Conservation (phyloP, 192 early-diverging fungal species). For the Neocallimastix lanati region DNA sequence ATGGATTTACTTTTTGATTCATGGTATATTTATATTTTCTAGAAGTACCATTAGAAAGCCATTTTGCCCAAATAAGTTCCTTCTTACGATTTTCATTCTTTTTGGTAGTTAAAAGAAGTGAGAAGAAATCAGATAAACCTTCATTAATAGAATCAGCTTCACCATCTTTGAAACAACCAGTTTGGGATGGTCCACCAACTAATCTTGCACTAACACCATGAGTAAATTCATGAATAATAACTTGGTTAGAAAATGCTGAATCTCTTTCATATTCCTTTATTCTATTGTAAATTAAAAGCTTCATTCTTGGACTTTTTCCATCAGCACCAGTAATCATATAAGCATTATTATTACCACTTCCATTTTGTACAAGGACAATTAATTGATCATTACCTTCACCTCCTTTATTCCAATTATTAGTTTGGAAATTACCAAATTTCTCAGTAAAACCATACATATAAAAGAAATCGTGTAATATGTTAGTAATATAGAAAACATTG, state of each 20-base stretch:
- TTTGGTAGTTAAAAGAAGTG: slow-evolving; percentile 8
- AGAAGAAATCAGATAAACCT: slow-evolving; percentile 88
- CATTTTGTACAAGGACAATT: slow-evolving; percentile 82
- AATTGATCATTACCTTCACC: slow-evolving; percentile 68
- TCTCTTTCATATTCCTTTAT: not conserved
- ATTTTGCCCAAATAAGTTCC: not conserved
- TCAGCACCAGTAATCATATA: not conserved
- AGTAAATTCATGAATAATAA: slow-evolving; percentile 67
- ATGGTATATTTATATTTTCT: not conserved
- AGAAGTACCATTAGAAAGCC: not conserved
- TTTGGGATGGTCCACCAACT: slow-evolving; percentile 57
- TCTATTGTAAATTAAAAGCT: not conserved
- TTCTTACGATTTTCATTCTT: not conserved
- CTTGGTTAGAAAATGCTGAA: not conserved
- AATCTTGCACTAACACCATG: slow-evolving; percentile 83
- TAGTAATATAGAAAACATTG: not conserved
- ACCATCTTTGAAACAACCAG: not conserved
- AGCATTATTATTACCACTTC: slow-evolving; percentile 64
- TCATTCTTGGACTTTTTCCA: not conserved
- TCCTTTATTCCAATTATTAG: slow-evolving; percentile 64
- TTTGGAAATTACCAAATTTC: slow-evolving; percentile 83
- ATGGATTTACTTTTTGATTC: not conserved
- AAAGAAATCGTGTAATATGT: not conserved
- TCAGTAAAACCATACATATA: slow-evolving; percentile 56
- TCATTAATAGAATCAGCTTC: slow-evolving; percentile 72